A percentile compares a stretch with the other conserved stretches of the same genome.
These are phyloP conservation scores for Dioscorea cayenensis DNA, from an alignment of 116 monocot species.

Conservation along the genomic window DNA sequence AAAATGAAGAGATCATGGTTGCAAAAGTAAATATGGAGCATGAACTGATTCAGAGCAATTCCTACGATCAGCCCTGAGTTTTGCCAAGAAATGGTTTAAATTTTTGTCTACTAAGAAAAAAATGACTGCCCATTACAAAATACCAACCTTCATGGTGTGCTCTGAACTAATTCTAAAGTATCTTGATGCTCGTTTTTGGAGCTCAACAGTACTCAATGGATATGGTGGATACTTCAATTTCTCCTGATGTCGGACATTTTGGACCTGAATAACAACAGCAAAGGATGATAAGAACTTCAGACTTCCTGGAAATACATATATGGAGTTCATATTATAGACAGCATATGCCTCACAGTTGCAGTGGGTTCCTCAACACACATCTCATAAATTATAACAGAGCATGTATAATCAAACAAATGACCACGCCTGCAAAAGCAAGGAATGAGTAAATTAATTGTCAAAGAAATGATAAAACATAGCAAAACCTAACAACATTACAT, in stretches of 20 bases:
- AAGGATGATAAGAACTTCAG: conserved; percentile 5
- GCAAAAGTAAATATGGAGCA: no score
- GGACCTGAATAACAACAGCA: conserved; percentile 38
- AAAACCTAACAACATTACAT: conserved; percentile 32
- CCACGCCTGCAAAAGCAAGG: conserved; percentile 50
- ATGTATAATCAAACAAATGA: conserved; percentile 79
- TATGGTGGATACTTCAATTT: conserved; percentile 92
- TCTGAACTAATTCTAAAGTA: conserved; percentile 97
- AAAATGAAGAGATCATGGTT: no score
- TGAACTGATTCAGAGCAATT: neutral
- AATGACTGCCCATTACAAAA: neutral
- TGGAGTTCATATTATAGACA: neutral
- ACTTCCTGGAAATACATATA: neutral
- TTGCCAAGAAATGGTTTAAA: neutral
- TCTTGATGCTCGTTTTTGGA: conserved; percentile 95
- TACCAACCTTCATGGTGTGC: conserved; percentile 84
- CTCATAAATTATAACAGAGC: conserved; percentile 80
- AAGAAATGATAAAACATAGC: neutral
- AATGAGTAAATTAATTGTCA: neutral
- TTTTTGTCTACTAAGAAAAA: neutral
- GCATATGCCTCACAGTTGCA: conserved; percentile 61
- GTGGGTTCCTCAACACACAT: conserved; percentile 90
- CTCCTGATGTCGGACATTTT: conserved; percentile 66
- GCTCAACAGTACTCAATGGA: conserved; percentile 86
- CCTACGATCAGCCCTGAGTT: neutral